Conservation (phyloP, 2,329 filamentous ascomycete species). For the Fusarium brachygibbosum region DNA sequence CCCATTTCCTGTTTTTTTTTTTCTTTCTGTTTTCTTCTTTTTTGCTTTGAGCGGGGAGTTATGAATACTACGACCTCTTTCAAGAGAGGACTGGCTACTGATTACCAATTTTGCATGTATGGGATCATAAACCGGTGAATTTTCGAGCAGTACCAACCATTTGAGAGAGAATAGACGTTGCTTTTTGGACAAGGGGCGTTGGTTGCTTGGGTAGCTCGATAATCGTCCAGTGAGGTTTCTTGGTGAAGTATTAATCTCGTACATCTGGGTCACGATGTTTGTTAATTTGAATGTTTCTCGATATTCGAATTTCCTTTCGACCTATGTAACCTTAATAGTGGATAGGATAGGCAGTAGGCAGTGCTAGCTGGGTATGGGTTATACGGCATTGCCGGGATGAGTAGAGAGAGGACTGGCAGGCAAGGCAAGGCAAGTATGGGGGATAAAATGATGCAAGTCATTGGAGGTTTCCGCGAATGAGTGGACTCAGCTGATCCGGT, state of each 20-base stretch:
- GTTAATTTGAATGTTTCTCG: constrained; percentile 20
- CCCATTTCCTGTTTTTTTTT: constrained; percentile 15
- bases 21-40: constrained; percentile 26
- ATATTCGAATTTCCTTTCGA: constrained; percentile 3
- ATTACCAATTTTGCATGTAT: constrained; percentile 1
- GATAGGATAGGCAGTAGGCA: not conserved
- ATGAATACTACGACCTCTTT: constrained; percentile 22
- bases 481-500: constrained; percentile 2
- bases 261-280: constrained; percentile 11
- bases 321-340: constrained; percentile 14
- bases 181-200: constrained; percentile 14
- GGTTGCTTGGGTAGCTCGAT: constrained; percentile 7
- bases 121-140: not conserved
- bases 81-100: constrained; percentile 12
- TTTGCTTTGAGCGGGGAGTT: constrained; percentile 40
- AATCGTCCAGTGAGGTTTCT: constrained; percentile 3
- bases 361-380: not conserved
- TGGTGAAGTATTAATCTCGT: constrained; percentile 1
- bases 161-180: constrained; percentile 4
- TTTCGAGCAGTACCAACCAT: constrained; percentile 4
- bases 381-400: constrained; percentile 26
- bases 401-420: not conserved
- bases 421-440: not conserved
- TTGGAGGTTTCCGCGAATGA: constrained; percentile 6
- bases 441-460: constrained; percentile 8